A percentile compares a stretch with the other conserved stretches of the same genome.
Conservation (phyloP, 192 early-diverging fungal species). For the Chytriomyces sp. region DNA sequence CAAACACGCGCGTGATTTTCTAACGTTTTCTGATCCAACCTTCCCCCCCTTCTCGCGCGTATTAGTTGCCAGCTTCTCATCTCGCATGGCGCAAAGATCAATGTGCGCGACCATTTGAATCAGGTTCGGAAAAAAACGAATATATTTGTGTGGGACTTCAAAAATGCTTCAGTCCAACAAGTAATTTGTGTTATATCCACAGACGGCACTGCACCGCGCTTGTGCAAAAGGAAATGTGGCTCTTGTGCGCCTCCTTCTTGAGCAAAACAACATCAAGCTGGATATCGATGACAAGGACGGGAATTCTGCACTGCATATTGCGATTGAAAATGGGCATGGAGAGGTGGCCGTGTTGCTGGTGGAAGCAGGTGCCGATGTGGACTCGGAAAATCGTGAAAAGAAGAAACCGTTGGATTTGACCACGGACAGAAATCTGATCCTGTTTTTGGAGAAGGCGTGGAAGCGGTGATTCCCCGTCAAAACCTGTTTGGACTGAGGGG, state of each 20-base stretch:
- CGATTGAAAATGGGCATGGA: constrained; percentile 32
- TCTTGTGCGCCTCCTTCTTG: constrained; percentile 34
- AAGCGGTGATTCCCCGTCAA: no score
- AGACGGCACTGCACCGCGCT: constrained; percentile 50
- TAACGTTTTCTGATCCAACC: no score
- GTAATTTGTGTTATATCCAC: background rate
- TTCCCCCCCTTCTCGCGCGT: background rate
- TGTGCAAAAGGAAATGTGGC: constrained; percentile 32
- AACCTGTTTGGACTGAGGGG: no score
- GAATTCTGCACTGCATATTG: constrained; percentile 18
- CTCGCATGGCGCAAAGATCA: constrained; percentile 34
- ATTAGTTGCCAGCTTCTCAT: constrained; percentile 35
- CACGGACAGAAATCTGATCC: constrained; percentile 16
- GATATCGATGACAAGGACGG: constrained; percentile 22
- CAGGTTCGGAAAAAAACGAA: constrained; percentile 24
- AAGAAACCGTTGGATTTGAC: constrained; percentile 42
- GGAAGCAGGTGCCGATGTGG: constrained; percentile 17
- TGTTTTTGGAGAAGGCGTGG: constrained; percentile 2
- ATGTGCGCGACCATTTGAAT: constrained; percentile 31
- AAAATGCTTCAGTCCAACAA: constrained; percentile 7
- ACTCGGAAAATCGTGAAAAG: constrained; percentile 43
- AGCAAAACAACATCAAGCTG: constrained; percentile 20
- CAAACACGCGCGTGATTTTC: background rate
- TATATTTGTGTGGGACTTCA: no score
- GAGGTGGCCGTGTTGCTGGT: constrained; percentile 29